Evolutionary conservation across 768 basidiomycete species (phyloP), one percentile per base, ranked within the genome.

Genomic region (Pleurotus tuoliensis): DNA sequence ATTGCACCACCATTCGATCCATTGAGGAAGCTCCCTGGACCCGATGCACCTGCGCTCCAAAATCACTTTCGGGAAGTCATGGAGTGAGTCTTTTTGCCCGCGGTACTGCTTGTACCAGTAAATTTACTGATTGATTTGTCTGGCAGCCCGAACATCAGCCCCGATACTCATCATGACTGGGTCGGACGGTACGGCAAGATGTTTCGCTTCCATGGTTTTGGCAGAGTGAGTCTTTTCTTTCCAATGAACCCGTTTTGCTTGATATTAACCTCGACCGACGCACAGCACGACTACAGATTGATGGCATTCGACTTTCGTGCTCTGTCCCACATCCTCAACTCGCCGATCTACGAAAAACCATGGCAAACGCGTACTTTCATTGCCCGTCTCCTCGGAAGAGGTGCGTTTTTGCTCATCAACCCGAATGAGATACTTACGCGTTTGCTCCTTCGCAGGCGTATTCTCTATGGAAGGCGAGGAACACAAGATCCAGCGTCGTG

Each of bases 131-230:
- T 57, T 16, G 9, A 27, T 55, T 50, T n/a, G 24, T 41, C 43
- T 45, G 22, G 12, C 53, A 83, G 82, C 56, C 82, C 82, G 6
- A 66, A 70, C 48, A 56, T 70, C 24, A 78, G 75, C 58, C 64
- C 73, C 6, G 62, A 66, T 4, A 74, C 73, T 1, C 72, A 81
- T 60, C 67, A 72, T 13, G 68, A 73, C 16, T 83, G 80, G 80
- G 68, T 70, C 22, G 69, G 67, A 55, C 64, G 59, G 13, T 79
- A 73, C 64, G 82, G 82, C 9, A 75, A 76, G 58, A 83, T 80
- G 1, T 80, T 82, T 57, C 66, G 77, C 41, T 81, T 82, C 55
- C 77, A 84, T 60, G 82, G 82, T 1, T 80, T 78, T 65, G 82
- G 82, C 40, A 75, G 65, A 64, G 81, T 80, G 58, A 46, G 65